A percentile compares a stretch with the other conserved stretches of the same genome.
These are phyloP conservation scores for Apiospora aurea DNA, from an alignment of 2,329 filamentous ascomycete species.

Conservation along the genomic window DNA sequence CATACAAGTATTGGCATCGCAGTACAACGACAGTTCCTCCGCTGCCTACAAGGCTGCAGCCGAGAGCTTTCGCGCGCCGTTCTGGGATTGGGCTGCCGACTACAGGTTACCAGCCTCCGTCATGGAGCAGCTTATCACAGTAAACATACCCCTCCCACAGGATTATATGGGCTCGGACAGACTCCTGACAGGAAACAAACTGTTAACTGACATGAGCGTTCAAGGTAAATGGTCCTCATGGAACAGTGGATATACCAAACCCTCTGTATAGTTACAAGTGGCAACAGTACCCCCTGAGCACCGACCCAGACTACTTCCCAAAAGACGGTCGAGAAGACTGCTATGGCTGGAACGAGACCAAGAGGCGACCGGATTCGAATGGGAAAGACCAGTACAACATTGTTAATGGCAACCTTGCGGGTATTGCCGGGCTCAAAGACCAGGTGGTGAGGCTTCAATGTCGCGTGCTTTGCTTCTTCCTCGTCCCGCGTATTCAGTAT, in stretches of 20 bases:
- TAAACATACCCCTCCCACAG: background rate
- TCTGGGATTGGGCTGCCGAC: slow-evolving; percentile 61
- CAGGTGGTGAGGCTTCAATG: slow-evolving; percentile 47
- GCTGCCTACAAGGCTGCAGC: slow-evolving; percentile 53
- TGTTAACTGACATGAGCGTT: slow-evolving; percentile 38
- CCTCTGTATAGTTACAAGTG: slow-evolving; percentile 61
- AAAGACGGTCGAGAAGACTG: slow-evolving; percentile 42
- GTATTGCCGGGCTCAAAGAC: slow-evolving; percentile 44
- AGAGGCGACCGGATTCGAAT: slow-evolving; percentile 45
- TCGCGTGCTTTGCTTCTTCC: background rate
- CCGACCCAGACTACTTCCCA: slow-evolving; percentile 42
- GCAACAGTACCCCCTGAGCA: slow-evolving; percentile 46
- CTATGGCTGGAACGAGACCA: slow-evolving; percentile 45
- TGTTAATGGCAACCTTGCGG: slow-evolving; percentile 46
- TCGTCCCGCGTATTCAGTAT: too few relatives aligned
- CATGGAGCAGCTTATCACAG: slow-evolving; percentile 36
- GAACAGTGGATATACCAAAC: slow-evolving; percentile 52
- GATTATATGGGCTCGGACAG: too few relatives aligned
- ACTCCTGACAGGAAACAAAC: background rate
- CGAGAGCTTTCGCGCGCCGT: slow-evolving; percentile 55
- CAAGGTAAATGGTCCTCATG: slow-evolving; percentile 49
- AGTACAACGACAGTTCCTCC: slow-evolving; percentile 47
- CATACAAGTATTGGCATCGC: slow-evolving; percentile 53
- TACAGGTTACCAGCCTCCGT: slow-evolving; percentile 50
- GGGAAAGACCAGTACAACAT: slow-evolving; percentile 48